Base-by-base conservation (phyloP, 192 early-diverging fungal species). In the Coemansia furcata region DNA sequence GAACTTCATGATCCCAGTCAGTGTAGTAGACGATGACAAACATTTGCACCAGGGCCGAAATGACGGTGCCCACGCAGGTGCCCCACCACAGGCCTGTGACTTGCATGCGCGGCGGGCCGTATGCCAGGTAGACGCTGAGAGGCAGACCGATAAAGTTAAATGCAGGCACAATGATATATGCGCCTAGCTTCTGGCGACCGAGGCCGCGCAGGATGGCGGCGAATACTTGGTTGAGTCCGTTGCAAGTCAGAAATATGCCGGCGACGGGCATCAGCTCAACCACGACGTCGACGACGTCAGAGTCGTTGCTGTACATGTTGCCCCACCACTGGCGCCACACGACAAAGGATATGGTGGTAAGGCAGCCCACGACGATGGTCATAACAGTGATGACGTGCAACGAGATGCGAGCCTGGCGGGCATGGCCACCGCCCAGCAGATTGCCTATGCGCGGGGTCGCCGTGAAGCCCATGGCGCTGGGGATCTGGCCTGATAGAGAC, bases 201-300 rank as follows among this genome's bases (percentile, higher is more conserved):
- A 85, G 60, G 44, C 82, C 80, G 37, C 87, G 84, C 38, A 88
- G 63, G 21, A 85, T 74, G 29, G 85, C 86, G 10, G 86, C 85
- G 11, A 84, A 84, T 11, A 90, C 84, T 58, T 80, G 84, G 30
- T 88, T 86, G 4, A 88, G 59, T 3, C 84, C 85, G 67, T 93
- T 90, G 11, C 64, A 21, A 47, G 76, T 69, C 76, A 89, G 91
- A 33, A 89, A 36, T 0, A 92, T 93, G 33, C 84, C 89, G n/a
- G 93, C 68, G 5, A 54, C 50, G 0, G 95, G 95, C 74, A 97
- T 74, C 12, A 95, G 82, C 47, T 58, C 66, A 1, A 91, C 89
- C 2, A 95, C 50, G 11, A 54, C 92, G 6, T 90, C 71, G 6
- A 60, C 71, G 58, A 93, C 82, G 9, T 97, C 91, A 0, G 84